phyloP scores from a whole-genome alignment of 345 rosid genomes.

The Eucalyptus sideroxylon region DNA sequence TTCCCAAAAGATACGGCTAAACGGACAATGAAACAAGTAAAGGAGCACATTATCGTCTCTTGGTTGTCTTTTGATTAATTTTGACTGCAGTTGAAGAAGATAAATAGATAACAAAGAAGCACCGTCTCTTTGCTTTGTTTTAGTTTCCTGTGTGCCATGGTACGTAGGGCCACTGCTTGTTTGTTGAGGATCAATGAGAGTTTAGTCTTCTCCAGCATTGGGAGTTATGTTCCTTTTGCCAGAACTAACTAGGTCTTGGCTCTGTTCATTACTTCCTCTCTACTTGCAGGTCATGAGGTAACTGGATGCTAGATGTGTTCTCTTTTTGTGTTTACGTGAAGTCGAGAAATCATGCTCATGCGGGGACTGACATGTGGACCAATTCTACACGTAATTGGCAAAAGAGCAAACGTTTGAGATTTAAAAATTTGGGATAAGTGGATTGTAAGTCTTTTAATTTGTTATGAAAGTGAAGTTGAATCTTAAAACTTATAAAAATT shows the following conservation, averaged over 20 bases:
- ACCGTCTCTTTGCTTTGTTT: background rate
- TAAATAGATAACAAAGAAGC: background rate
- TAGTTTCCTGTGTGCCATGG: background rate
- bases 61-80: background rate
- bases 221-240: background rate
- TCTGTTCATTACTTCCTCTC: background rate
- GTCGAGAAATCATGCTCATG: background rate
- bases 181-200: background rate
- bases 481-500: fast-evolving
- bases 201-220: background rate
- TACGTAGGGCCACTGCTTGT: background rate
- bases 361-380: background rate
- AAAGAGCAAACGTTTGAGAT: background rate
- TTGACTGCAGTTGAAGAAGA: background rate
- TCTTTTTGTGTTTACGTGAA: background rate
- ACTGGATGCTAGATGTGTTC: background rate
- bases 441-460: no score
- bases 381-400: no score
- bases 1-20: background rate
- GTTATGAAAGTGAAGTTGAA: no score
- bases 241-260: background rate
- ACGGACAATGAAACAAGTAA: background rate
- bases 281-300: background rate
- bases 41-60: background rate
- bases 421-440: background rate